A percentile compares a stretch with the other conserved stretches of the same genome.
These are phyloP conservation scores for Sambucus nigra DNA, from an alignment of 129 eudicot species.

Conservation along the genomic window DNA sequence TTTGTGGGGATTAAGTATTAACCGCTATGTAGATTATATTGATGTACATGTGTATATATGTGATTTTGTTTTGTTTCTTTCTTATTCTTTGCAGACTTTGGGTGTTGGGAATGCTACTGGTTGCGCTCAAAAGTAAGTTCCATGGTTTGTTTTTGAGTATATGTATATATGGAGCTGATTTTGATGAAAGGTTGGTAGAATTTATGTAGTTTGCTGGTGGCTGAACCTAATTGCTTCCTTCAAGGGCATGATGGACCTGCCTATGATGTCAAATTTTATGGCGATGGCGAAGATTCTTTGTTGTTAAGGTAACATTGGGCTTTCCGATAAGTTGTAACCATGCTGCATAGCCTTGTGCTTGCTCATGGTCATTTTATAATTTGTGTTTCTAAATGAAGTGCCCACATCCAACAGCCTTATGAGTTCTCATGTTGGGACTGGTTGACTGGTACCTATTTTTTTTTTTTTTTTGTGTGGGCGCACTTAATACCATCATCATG, in stretches of 20 bases:
- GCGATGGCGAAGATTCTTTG: slow-evolving; percentile 54
- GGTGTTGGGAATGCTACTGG: slow-evolving; percentile 29
- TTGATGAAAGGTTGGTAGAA: slow-evolving; percentile 3
- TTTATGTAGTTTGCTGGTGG: slow-evolving; percentile 39
- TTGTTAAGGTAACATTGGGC: slow-evolving; percentile 60
- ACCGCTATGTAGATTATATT: too few relatives aligned
- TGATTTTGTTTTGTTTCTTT: slow-evolving; percentile 7
- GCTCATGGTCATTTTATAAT: too few relatives aligned
- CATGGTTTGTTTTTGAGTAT: neutral
- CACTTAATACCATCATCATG: too few relatives aligned
- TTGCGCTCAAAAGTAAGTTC: slow-evolving; percentile 46
- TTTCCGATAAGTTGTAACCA: too few relatives aligned
- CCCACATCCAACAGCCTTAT: too few relatives aligned
- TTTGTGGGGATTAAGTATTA: too few relatives aligned
- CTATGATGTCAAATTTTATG: slow-evolving; percentile 84
- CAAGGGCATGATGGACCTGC: slow-evolving; percentile 89
- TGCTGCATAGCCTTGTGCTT: too few relatives aligned
- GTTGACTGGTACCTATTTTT: neutral
- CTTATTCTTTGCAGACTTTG: slow-evolving; percentile 19
- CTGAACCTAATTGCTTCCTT: slow-evolving; percentile 53
- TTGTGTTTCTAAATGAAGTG: too few relatives aligned
- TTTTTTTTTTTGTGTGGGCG: too few relatives aligned
- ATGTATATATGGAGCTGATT: neutral
- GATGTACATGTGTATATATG: neutral
- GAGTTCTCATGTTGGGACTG: too few relatives aligned